These are phyloP conservation scores for Suhomyces bokatorum DNA, from an alignment of 1,139 yeast species.

Conservation along the genomic window DNA sequence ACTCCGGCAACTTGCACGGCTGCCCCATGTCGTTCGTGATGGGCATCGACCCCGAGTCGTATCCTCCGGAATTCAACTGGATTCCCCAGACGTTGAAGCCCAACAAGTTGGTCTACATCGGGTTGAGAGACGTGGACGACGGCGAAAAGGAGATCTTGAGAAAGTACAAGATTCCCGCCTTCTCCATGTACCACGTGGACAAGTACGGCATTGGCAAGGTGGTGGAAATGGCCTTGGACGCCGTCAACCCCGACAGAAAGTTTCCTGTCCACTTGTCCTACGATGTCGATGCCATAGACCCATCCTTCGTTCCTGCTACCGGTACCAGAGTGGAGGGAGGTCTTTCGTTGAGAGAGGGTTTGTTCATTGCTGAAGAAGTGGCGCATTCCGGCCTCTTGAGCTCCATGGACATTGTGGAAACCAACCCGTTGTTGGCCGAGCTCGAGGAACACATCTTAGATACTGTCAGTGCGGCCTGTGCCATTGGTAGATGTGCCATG, in stretches of 20 bases:
- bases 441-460: conserved; percentile 74
- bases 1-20: conserved; percentile 92
- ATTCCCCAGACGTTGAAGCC: conserved; percentile 70
- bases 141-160: conserved; percentile 77
- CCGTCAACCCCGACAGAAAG: conserved; percentile 71
- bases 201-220: conserved; percentile 91
- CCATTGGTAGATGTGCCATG: conserved; percentile 89
- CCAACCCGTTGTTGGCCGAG: conserved; percentile 87
- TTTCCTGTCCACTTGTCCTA: conserved; percentile 86
- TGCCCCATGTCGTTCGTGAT: conserved; percentile 91
- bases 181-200: conserved; percentile 94
- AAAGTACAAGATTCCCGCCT: conserved; percentile 77
- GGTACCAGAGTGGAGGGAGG: conserved; percentile 99
- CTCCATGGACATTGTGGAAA: conserved; percentile 90
- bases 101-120: conserved; percentile 83
- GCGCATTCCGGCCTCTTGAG: conserved; percentile 86
- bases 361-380: conserved; percentile 86
- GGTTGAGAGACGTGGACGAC: conserved; percentile 87
- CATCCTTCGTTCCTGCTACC: conserved; percentile 91
- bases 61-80: conserved; percentile 78
- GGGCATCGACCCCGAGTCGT: conserved; percentile 66
- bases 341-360: conserved; percentile 88
- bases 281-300: conserved; percentile 97
- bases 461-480: conserved; percentile 87
- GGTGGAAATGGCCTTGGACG: conserved; percentile 85